A percentile compares a stretch with the other conserved stretches of the same genome.
Conservation (phyloP, 768 basidiomycete species). For the Hericium coralloides region DNA sequence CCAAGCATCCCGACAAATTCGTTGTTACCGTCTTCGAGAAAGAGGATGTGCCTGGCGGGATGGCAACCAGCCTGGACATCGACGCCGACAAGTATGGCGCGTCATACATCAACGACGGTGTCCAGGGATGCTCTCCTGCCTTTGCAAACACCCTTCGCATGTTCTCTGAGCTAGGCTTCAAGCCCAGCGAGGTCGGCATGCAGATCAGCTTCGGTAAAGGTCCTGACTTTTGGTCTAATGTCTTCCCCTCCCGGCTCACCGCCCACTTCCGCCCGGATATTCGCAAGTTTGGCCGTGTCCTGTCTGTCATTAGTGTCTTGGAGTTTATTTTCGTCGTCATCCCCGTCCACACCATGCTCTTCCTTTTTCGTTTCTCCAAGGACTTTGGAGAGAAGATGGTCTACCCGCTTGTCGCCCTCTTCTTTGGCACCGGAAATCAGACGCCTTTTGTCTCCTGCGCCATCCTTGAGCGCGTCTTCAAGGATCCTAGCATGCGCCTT, state of each 20-base stretch:
- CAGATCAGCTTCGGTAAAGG: slow-evolving; percentile 28
- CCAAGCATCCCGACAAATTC: slow-evolving; percentile 23
- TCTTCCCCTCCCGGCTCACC: slow-evolving; percentile 26
- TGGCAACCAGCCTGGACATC: slow-evolving; percentile 27
- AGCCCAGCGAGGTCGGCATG: slow-evolving; percentile 25
- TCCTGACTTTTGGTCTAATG: slow-evolving; percentile 31
- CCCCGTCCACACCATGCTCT: slow-evolving; percentile 26
- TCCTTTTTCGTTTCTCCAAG: slow-evolving; percentile 26
- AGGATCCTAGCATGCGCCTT: slow-evolving; percentile 26
- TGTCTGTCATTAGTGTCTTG: slow-evolving; percentile 24
- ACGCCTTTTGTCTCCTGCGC: slow-evolving; percentile 28
- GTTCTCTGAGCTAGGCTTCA: slow-evolving; percentile 26
- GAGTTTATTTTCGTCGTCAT: slow-evolving; percentile 25
- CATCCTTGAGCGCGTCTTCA: slow-evolving; percentile 26
- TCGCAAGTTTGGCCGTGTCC: slow-evolving; percentile 23
- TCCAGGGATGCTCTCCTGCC: slow-evolving; percentile 27
- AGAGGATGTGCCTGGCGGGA: slow-evolving; percentile 20
- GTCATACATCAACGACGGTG: slow-evolving; percentile 28
- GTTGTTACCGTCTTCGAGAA: slow-evolving; percentile 25
- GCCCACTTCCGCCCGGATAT: slow-evolving; percentile 22
- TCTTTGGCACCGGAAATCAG: slow-evolving; percentile 29
- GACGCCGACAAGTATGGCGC: slow-evolving; percentile 24
- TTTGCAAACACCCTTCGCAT: slow-evolving; percentile 27
- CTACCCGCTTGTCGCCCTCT: slow-evolving; percentile 27
- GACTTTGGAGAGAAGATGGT: slow-evolving; percentile 29